Evolutionary conservation across 805 yeast genomes (phyloP).

Genomic region (Saturnispora ahearnii): DNA sequence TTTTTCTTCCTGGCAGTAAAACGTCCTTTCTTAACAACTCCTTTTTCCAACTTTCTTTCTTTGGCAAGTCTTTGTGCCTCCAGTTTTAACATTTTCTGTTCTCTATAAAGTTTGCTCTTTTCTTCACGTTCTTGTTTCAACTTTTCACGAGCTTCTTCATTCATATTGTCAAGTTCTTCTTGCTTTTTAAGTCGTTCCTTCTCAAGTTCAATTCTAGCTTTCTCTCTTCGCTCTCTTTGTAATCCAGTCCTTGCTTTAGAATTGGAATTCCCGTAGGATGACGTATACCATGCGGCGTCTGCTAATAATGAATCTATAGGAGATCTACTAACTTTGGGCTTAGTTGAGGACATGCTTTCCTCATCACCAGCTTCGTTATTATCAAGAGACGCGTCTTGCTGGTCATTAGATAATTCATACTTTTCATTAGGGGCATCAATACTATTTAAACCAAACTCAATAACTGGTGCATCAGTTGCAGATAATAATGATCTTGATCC

Average conservation of each 20-base stretch:
- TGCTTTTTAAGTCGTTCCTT: background rate
- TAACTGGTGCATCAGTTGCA: no score
- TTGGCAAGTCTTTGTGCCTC: constrained; percentile 2
- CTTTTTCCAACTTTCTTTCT: background rate
- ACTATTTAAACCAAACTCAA: background rate
- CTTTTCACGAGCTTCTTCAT: constrained; percentile 8
- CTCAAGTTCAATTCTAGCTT: constrained; percentile 1
- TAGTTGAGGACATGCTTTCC: background rate
- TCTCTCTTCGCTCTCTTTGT: background rate
- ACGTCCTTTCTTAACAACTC: background rate
- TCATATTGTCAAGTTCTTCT: constrained; percentile 13
- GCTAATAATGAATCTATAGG: background rate
- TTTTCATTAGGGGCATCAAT: background rate
- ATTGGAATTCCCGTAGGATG: background rate
- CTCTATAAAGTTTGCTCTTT: background rate
- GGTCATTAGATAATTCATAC: background rate
- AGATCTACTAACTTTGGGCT: background rate
- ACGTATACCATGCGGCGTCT: constrained; percentile 4
- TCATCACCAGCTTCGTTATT: background rate
- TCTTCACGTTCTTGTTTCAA: constrained; percentile 7
- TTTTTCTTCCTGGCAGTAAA: background rate
- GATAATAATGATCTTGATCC: no score
- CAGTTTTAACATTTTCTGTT: constrained; percentile 2
- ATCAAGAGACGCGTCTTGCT: background rate
- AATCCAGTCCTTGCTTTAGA: background rate